Percentiles rank a stretch among this genome's conserved stretches.
Conservation (phyloP, 2,329 filamentous ascomycete species). For the Ilyonectria sp. region DNA sequence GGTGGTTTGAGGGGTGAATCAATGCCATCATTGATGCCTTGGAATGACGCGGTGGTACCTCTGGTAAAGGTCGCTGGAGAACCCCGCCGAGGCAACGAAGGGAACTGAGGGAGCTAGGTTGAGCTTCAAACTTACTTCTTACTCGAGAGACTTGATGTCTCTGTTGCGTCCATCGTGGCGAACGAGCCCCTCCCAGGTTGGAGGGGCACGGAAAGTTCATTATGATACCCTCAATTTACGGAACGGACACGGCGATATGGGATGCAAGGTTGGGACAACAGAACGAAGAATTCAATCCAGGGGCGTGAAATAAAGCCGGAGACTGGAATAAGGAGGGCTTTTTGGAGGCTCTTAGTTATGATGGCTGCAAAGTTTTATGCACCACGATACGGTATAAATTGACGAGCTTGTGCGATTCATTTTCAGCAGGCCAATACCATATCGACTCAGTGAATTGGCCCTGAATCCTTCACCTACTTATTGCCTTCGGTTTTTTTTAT, state of each 20-base stretch:
- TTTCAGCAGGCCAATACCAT: too few relatives aligned
- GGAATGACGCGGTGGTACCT: background rate
- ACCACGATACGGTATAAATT: background rate
- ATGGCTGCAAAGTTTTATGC: background rate
- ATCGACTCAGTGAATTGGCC: too few relatives aligned
- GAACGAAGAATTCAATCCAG: background rate
- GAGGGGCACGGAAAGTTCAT: slow-evolving; percentile 4
- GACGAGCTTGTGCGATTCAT: background rate
- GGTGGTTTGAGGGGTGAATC: slow-evolving; percentile 54
- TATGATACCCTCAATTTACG: slow-evolving; percentile 12
- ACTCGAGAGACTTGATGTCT: background rate
- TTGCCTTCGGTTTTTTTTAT: too few relatives aligned
- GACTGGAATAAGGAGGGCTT: background rate
- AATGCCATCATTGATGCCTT: background rate
- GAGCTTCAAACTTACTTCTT: slow-evolving; percentile 2
- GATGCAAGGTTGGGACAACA: background rate
- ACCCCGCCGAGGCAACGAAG: background rate
- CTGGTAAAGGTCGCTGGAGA: background rate
- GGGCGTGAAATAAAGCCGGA: background rate
- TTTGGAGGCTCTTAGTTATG: background rate
- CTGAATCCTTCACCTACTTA: too few relatives aligned
- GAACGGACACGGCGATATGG: background rate
- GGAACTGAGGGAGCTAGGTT: background rate
- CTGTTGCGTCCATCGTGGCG: background rate
- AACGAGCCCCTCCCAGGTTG: slow-evolving; percentile 4